Conservation (phyloP, 192 early-diverging fungal genomes). For the Dispira simplex region DNA sequence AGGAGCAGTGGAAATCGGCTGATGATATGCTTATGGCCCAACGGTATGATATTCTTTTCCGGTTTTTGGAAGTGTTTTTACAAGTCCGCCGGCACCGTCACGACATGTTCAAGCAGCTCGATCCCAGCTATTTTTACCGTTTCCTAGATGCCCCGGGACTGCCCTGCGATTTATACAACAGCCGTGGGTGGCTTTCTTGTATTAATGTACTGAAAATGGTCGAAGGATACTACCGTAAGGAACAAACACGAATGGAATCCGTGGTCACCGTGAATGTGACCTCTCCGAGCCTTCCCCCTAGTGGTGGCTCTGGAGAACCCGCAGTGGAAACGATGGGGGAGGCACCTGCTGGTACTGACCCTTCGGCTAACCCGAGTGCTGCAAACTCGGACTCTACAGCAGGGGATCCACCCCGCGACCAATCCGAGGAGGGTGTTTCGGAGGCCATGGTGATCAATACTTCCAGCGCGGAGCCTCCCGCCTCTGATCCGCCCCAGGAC, state of each 20-base stretch:
- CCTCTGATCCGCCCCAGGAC: not conserved
- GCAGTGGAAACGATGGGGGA: not conserved
- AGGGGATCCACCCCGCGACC: not conserved
- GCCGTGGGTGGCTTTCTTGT: slow-evolving; percentile 44
- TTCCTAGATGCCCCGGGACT: slow-evolving; percentile 48
- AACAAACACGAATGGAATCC: not conserved
- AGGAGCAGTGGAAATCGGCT: slow-evolving; percentile 16
- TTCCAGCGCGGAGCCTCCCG: not conserved
- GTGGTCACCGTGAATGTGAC: not conserved
- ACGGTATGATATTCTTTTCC: slow-evolving; percentile 19
- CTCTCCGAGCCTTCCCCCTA: not conserved
- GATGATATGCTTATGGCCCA: slow-evolving; percentile 16
- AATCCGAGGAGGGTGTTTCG: not conserved
- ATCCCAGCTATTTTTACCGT: slow-evolving; percentile 41
- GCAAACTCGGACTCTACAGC: not conserved
- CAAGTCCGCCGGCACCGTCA: slow-evolving; percentile 56
- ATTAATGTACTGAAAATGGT: slow-evolving; percentile 53
- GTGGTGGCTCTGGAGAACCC: not conserved
- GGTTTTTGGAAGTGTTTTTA: slow-evolving; percentile 77
- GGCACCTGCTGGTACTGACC: not conserved
- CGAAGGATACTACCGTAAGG: slow-evolving; percentile 30
- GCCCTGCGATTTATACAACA: slow-evolving; percentile 56
- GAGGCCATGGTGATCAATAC: not conserved
- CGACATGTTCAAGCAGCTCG: slow-evolving; percentile 53
- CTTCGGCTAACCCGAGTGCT: not conserved